Conservation (phyloP, 768 basidiomycete species). For the Amanita phalloides region DNA sequence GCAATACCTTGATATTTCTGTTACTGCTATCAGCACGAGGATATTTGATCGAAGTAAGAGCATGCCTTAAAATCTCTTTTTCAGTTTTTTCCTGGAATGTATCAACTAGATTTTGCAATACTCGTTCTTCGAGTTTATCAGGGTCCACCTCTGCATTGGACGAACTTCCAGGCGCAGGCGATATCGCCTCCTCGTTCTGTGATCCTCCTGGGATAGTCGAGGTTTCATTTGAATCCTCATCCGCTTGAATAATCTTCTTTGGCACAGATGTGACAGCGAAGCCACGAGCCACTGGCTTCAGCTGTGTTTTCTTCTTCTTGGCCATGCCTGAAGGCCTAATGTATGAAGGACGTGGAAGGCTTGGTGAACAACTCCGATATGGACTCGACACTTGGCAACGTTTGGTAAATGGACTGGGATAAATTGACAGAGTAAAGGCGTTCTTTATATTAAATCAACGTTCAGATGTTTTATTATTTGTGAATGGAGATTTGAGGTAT, state of each 20-base stretch:
- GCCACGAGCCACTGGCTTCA: constrained; percentile 65
- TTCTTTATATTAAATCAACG: not conserved
- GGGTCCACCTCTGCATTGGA: constrained; percentile 19
- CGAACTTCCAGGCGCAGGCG: constrained; percentile 3
- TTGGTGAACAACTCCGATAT: not conserved
- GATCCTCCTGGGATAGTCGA: constrained; percentile 12
- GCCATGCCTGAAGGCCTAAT: constrained; percentile 33
- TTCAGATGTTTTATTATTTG: not conserved
- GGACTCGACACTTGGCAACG: not conserved
- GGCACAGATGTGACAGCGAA: constrained; percentile 79
- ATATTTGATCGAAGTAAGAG: not conserved
- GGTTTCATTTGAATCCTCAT: constrained; percentile 10
- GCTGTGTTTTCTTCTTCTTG: constrained; percentile 79
- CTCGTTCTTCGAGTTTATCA: constrained; percentile 37
- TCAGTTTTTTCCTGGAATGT: constrained; percentile 81
- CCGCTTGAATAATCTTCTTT: constrained; percentile 45
- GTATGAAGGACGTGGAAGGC: not conserved
- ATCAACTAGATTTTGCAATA: constrained; percentile 67
- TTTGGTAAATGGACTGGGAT: not conserved
- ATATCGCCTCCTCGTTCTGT: constrained; percentile 3
- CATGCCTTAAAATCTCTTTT: constrained; percentile 70
- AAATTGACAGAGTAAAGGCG: not conserved
- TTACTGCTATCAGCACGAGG: constrained; percentile 2
- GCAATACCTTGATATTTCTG: constrained; percentile 26
- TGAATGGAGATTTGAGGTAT: not conserved